Conservation (phyloP, 345 rosid species). For the Odontarrhena argentea region DNA sequence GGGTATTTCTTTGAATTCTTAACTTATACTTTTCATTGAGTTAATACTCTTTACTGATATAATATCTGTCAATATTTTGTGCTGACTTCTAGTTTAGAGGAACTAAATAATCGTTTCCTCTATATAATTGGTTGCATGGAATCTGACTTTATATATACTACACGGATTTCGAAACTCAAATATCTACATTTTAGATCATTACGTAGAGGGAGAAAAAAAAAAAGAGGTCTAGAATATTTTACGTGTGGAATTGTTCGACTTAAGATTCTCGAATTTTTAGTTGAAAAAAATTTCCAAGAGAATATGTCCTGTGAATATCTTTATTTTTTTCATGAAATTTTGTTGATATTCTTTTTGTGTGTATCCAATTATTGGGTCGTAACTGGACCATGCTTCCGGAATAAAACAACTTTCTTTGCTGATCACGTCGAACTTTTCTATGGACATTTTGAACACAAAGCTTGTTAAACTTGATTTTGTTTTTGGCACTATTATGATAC, state of each 20-base stretch:
- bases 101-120: neutral
- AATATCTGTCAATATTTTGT: neutral
- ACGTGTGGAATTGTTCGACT: conserved; percentile 37
- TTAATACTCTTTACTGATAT: neutral
- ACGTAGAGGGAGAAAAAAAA: neutral
- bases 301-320: conserved; percentile 20
- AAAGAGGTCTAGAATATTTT: conserved; percentile 27
- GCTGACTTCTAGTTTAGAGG: neutral
- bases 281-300: conserved; percentile 18
- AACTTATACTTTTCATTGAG: too few relatives aligned
- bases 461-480: neutral
- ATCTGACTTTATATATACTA: neutral
- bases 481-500: conserved; percentile 6
- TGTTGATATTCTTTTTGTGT: conserved; percentile 14
- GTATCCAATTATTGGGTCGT: conserved; percentile 26
- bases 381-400: conserved; percentile 23
- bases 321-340: neutral
- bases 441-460: neutral
- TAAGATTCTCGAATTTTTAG: conserved; percentile 29
- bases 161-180: conserved; percentile 6
- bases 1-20: too few relatives aligned
- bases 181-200: conserved; percentile 4
- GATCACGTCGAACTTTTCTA: neutral
- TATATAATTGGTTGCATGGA: conserved; percentile 25
- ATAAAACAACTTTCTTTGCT: conserved; percentile 33